Percentiles rank a stretch among this genome's conserved stretches.
phyloP scores from a whole-genome alignment of 2,329 filamentous ascomycete genomes.

The Neonectria punicea region DNA sequence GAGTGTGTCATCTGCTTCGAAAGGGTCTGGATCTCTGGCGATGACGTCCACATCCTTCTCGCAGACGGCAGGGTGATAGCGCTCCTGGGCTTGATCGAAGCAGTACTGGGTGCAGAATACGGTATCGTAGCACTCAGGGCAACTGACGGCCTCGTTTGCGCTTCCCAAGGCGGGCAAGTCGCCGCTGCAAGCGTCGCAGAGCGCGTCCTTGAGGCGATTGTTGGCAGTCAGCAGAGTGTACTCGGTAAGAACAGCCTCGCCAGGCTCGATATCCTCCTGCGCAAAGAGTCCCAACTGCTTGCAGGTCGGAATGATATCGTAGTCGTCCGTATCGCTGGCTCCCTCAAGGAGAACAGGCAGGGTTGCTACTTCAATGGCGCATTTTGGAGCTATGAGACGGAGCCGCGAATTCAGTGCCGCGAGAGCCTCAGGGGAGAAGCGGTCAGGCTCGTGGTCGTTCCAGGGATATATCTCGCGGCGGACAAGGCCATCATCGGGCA shows the following conservation, averaged over 20 bases:
- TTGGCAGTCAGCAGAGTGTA: conserved; percentile 89
- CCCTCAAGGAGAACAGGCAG: conserved; percentile 76
- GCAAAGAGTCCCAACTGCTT: conserved; percentile 92
- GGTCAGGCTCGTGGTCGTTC: conserved; percentile 75
- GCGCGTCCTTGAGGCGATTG: conserved; percentile 84
- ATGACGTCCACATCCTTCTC: conserved; percentile 74
- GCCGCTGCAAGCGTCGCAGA: conserved; percentile 90
- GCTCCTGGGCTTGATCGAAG: conserved; percentile 64
- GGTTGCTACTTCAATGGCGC: conserved; percentile 79
- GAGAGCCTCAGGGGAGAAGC: conserved; percentile 76
- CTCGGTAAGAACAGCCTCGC: conserved; percentile 82
- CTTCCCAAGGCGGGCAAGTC: conserved; percentile 71
- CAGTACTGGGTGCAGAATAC: conserved; percentile 74
- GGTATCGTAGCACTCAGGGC: conserved; percentile 71
- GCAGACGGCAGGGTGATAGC: conserved; percentile 73
- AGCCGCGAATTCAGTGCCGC: conserved; percentile 77
- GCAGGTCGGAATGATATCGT: conserved; percentile 66
- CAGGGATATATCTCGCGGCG: conserved; percentile 77
- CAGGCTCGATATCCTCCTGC: conserved; percentile 79
- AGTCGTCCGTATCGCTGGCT: conserved; percentile 60
- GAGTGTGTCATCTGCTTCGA: conserved; percentile 68
- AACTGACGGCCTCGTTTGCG: conserved; percentile 61
- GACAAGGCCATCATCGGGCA: conserved; percentile 77
- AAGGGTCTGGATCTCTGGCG: conserved; percentile 70
- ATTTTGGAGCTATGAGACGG: conserved; percentile 77